phyloP scores from a whole-genome alignment of 805 yeast genomes.

The Monosporozyma solicola region DNA sequence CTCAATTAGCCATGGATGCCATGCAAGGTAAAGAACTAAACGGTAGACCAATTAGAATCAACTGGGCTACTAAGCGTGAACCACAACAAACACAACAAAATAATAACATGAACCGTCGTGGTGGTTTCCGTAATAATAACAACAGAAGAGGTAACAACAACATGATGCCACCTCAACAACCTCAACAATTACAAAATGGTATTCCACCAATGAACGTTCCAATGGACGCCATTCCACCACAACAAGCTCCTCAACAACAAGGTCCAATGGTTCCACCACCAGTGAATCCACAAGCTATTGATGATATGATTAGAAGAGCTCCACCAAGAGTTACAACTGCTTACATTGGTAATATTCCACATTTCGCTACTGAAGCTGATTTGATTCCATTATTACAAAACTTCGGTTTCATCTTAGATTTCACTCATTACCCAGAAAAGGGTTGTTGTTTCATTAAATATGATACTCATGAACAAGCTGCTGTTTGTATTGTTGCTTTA shows the following conservation, averaged over 20 bases:
- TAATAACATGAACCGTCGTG: constrained; percentile 17
- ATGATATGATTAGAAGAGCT: constrained; percentile 63
- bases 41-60: constrained; percentile 72
- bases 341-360: constrained; percentile 78
- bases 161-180: constrained; percentile 14
- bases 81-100: constrained; percentile 21
- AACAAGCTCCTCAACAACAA: constrained; percentile 8
- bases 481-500: constrained; percentile 74
- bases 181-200: constrained; percentile 8
- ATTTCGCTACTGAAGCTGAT: constrained; percentile 62
- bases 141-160: constrained; percentile 9
- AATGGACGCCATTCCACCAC: constrained; percentile 2
- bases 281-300: constrained; percentile 50
- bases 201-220: background rate
- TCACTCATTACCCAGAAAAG: constrained; percentile 67
- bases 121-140: constrained; percentile 15
- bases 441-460: constrained; percentile 87
- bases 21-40: constrained; percentile 69
- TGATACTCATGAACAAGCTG: constrained; percentile 83
- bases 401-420: constrained; percentile 76
- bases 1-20: constrained; percentile 58
- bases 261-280: constrained; percentile 26
- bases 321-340: constrained; percentile 66
- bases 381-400: constrained; percentile 64
- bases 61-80: constrained; percentile 79